phyloP scores from a whole-genome alignment of 2,329 filamentous ascomycete genomes.

The Aspergillus sp. region DNA sequence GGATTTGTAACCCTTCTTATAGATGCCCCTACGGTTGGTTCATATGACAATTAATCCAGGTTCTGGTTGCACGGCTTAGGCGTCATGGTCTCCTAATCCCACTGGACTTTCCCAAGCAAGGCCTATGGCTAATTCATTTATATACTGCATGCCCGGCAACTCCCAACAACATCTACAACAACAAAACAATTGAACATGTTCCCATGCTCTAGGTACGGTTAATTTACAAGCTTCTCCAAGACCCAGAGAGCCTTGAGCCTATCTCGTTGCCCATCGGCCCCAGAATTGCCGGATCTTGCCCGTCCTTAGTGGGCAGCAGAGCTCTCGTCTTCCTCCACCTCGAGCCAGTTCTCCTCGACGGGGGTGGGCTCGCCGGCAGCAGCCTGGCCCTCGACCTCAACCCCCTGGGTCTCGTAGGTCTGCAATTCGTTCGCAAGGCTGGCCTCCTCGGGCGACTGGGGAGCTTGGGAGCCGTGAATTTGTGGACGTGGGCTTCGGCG shows the following conservation, averaged over 20 bases:
- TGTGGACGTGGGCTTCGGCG: slow-evolving; percentile 81
- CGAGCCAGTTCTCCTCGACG: slow-evolving; percentile 67
- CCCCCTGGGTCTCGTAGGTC: slow-evolving; percentile 86
- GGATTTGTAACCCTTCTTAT: background rate
- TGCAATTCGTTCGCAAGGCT: slow-evolving; percentile 86
- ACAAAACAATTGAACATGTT: slow-evolving; percentile 10
- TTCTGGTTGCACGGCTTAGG: background rate
- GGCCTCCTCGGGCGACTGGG: slow-evolving; percentile 83
- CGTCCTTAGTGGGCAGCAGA: slow-evolving; percentile 35
- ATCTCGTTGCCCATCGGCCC: slow-evolving; percentile 16
- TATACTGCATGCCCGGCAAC: background rate
- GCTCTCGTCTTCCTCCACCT: slow-evolving; percentile 55
- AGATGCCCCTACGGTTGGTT: background rate
- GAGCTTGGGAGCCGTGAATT: slow-evolving; percentile 69
- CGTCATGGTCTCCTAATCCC: background rate
- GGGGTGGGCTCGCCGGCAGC: slow-evolving; percentile 52
- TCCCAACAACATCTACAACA: background rate
- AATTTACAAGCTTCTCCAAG: slow-evolving; percentile 20
- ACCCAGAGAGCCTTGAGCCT: slow-evolving; percentile 14
- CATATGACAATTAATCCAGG: background rate
- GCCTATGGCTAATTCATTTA: background rate
- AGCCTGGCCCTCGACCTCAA: slow-evolving; percentile 87
- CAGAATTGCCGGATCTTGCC: slow-evolving; percentile 20
- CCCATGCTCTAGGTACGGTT: slow-evolving; percentile 19
- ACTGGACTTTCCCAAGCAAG: background rate